These are phyloP conservation scores for Meira nashicola DNA, from an alignment of 1,284 basidiomycete species.

Conservation along the genomic window DNA sequence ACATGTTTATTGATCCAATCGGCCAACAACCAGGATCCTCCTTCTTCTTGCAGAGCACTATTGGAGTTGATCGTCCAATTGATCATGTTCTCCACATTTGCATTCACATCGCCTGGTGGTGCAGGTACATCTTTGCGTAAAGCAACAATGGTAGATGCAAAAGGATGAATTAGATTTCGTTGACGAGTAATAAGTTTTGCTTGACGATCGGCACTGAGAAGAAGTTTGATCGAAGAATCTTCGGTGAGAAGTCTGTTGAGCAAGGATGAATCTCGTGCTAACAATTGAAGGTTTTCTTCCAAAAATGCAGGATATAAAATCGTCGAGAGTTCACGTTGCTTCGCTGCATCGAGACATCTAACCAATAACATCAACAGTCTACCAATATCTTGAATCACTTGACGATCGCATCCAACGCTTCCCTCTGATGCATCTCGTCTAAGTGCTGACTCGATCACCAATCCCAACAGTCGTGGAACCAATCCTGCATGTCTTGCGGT, in stretches of 20 bases:
- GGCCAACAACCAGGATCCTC: conserved; percentile 14
- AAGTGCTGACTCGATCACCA: conserved; percentile 16
- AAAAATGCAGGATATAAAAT: conserved; percentile 27
- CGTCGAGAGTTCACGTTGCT: conserved; percentile 27
- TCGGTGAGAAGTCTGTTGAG: not conserved
- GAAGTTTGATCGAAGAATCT: not conserved
- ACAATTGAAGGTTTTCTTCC: not conserved
- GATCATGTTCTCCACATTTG: conserved; percentile 1
- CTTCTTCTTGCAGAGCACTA: conserved; percentile 14
- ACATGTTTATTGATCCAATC: conserved; percentile 37
- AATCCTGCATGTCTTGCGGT: conserved; percentile 32
- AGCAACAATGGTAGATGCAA: conserved; percentile 11
- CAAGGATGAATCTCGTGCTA: not conserved
- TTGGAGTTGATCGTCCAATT: conserved; percentile 6
- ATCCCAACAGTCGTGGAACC: conserved; percentile 25
- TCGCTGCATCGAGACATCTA: conserved; percentile 20
- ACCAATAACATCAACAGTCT: conserved; percentile 32
- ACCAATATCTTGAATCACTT: conserved; percentile 32
- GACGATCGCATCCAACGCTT: conserved; percentile 22
- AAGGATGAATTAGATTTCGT: conserved; percentile 3
- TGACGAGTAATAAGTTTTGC: not conserved
- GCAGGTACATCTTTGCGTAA: conserved; percentile 10
- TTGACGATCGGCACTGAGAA: not conserved
- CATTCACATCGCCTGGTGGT: not conserved
- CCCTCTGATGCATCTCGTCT: not conserved